Conservation (phyloP, 2,329 filamentous ascomycete species). For the Polytolypa hystricis region DNA sequence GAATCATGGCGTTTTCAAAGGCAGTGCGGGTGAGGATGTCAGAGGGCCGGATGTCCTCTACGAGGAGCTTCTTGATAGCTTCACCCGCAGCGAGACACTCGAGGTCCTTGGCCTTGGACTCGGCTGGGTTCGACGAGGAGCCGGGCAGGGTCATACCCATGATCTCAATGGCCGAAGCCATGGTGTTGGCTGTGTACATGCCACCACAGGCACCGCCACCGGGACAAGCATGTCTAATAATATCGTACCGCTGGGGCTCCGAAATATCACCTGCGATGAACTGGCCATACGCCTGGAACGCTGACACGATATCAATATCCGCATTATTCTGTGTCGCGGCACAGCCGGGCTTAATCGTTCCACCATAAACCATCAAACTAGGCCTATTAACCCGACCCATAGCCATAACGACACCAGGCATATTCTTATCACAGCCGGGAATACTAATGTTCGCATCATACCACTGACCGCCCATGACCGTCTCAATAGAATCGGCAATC, state of each 20-base stretch:
- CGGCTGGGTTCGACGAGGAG: slow-evolving; percentile 68
- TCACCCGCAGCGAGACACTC: slow-evolving; percentile 63
- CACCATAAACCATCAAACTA: slow-evolving; percentile 95
- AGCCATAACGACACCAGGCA: slow-evolving; percentile 85
- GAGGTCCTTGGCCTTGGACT: slow-evolving; percentile 56
- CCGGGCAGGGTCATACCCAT: slow-evolving; percentile 73
- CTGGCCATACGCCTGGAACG: slow-evolving; percentile 95
- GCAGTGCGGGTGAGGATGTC: slow-evolving; percentile 72
- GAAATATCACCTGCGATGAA: slow-evolving; percentile 85
- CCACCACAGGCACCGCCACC: slow-evolving; percentile 75
- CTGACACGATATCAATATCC: slow-evolving; percentile 85
- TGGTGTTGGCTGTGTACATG: slow-evolving; percentile 72
- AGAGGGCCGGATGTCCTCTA: slow-evolving; percentile 63
- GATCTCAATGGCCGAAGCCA: slow-evolving; percentile 62
- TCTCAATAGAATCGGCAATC: slow-evolving; percentile 97
- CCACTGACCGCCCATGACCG: slow-evolving; percentile 97
- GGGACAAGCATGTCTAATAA: slow-evolving; percentile 84
- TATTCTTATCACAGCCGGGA: slow-evolving; percentile 98
- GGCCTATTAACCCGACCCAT: slow-evolving; percentile 93
- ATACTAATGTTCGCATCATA: slow-evolving; percentile 96
- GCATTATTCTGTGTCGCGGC: slow-evolving; percentile 60
- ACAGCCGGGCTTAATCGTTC: slow-evolving; percentile 86
- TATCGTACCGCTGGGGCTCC: slow-evolving; percentile 85
- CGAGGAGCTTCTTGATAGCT: slow-evolving; percentile 63
- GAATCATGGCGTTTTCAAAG: slow-evolving; percentile 76